phyloP scores from a whole-genome alignment of 2,329 filamentous ascomycete genomes.

The Ustulina deusta region DNA sequence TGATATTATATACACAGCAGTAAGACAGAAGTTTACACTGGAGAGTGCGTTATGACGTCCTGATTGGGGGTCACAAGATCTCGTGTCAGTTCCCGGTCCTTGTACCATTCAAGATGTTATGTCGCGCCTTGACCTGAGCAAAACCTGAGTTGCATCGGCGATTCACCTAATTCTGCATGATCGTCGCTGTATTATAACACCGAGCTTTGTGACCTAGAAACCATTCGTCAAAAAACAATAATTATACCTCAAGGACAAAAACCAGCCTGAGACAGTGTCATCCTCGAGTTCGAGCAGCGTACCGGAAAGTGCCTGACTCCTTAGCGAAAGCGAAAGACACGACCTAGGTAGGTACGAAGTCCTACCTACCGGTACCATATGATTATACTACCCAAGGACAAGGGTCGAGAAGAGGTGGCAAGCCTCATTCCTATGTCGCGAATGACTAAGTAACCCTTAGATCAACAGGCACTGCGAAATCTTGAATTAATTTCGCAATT shows the following conservation, averaged over 20 bases:
- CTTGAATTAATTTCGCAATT: background rate
- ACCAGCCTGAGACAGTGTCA: background rate
- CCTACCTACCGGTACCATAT: too few species aligned
- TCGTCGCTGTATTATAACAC: background rate
- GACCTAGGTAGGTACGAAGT: too few species aligned
- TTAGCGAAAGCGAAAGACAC: background rate
- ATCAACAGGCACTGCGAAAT: constrained; percentile 17
- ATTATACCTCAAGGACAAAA: background rate
- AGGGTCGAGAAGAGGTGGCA: constrained; percentile 2
- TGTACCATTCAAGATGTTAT: constrained; percentile 2
- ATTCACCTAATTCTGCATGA: constrained; percentile 13
- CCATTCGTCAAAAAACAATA: background rate
- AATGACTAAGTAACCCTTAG: background rate
- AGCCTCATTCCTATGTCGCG: background rate
- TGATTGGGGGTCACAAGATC: constrained; percentile 12
- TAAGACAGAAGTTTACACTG: background rate
- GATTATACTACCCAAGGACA: too few species aligned
- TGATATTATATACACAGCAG: too few species aligned
- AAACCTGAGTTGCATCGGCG: background rate
- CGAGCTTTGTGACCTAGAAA: background rate
- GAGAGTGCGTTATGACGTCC: background rate
- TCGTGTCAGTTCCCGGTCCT: constrained; percentile 9
- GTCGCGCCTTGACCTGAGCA: constrained; percentile 1
- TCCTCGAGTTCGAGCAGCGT: background rate
- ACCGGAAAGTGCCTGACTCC: background rate